Base-by-base conservation (phyloP, 495 filamentous ascomycete genomes). In the Aspergillus saccharolyticus region DNA sequence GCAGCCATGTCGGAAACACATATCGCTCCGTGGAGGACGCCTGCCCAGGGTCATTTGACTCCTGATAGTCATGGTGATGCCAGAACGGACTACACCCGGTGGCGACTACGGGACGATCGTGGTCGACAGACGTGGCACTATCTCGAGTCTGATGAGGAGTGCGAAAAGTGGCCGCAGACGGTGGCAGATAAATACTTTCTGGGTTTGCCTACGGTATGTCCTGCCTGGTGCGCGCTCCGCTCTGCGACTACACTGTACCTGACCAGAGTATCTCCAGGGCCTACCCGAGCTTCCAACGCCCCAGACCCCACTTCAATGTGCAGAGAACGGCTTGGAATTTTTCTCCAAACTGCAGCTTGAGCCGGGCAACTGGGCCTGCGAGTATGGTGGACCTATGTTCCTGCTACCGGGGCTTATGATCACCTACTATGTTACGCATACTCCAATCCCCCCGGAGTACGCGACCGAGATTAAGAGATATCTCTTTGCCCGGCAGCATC, bases 71-170 rank as follows among this genome's bases (percentile, higher is more conserved):
- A 77, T 56, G 73, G 73, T 33, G 73, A 78, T 60, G 53, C 63
- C 19, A 69, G 72, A 58, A 97, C 94, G 14, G 92, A 98, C 66
- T 83, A 82, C 56, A 73, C 83, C 0, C 78, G 90, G 67, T 98
- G 94, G 94, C 80, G 94, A 56, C 76, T 97, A 68, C 78, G 84
- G 42, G 86, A 93, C 63, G 90, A 96, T 33, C 76, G 82, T 18
- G 90, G 94, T 48, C 79, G 89, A 54, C 91, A 96, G 60, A 96
- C 90, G 20, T 98, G 94, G 94, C 85, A 90, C 52, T 97, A 97
- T 66, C 80, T 98, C 6, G 80, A 89, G 65, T 83, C 86, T 6
- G 90, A 96, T 50, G 82, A 90, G 56, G 83, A 89, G 45, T 66
- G 78, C 28, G 75, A 88, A 56, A 73, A 80, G 54, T 97, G 95